Percentiles rank a stretch among this genome's conserved stretches.
Conservation (phyloP, 352 stramenopile species). For the Peronosclerospora sorghi region DNA sequence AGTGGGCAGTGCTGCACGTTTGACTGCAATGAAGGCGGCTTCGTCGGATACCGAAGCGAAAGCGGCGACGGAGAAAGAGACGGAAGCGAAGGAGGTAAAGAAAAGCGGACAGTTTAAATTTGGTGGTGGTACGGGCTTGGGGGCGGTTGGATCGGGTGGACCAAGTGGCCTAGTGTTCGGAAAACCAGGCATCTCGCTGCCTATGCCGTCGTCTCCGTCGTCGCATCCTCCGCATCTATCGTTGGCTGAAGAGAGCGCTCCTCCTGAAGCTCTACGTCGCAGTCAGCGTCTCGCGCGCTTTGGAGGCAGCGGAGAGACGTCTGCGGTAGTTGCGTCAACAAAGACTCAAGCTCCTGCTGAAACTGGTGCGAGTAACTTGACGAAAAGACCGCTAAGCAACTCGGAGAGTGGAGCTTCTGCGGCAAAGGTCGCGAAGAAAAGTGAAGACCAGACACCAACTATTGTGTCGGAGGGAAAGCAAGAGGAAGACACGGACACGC, state of each 20-base stretch:
- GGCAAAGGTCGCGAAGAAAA: slow-evolving; percentile 34
- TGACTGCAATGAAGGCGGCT: slow-evolving; percentile 17
- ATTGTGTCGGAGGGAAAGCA: slow-evolving; percentile 20
- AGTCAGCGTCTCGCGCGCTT: slow-evolving; percentile 44
- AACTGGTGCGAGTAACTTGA: slow-evolving; percentile 10
- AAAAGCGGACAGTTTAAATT: slow-evolving; percentile 28
- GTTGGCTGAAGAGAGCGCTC: slow-evolving; percentile 11
- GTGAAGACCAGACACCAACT: slow-evolving; percentile 22
- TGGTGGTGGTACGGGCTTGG: slow-evolving; percentile 19
- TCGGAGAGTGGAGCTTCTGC: slow-evolving; percentile 14
- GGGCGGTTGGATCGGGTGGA: slow-evolving; percentile 38
- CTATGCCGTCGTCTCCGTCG: slow-evolving; percentile 45
- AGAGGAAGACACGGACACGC: slow-evolving; percentile 18
- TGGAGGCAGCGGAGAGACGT: slow-evolving; percentile 9
- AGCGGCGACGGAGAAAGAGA: slow-evolving; percentile 9
- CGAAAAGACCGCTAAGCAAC: slow-evolving; percentile 30
- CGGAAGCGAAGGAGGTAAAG: slow-evolving; percentile 1
- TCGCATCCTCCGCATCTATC: slow-evolving; percentile 17
- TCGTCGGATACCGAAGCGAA: slow-evolving; percentile 11
- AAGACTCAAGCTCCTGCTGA: not conserved
- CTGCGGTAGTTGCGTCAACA: slow-evolving; percentile 1
- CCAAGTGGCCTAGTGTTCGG: slow-evolving; percentile 60
- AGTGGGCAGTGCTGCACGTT: slow-evolving; percentile 17
- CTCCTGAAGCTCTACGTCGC: slow-evolving; percentile 28
- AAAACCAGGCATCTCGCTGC: slow-evolving; percentile 61